These are phyloP conservation scores for sorghum (Sorghum bicolor) DNA, from an alignment of 176 grass and related monocot genomes.

Conservation along the genomic window DNA sequence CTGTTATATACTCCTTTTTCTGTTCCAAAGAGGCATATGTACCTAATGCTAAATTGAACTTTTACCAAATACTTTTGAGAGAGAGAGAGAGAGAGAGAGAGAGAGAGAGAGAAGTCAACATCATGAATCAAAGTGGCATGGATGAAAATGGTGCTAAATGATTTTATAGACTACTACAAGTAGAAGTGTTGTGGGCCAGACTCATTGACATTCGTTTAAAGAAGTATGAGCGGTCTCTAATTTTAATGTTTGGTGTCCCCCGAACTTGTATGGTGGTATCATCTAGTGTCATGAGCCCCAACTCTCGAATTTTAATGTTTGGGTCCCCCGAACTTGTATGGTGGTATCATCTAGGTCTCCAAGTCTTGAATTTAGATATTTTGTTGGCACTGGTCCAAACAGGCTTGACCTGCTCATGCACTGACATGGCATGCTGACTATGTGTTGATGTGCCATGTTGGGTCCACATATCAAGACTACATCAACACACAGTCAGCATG, in stretches of 20 bases:
- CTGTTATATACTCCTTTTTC: constrained; percentile 5
- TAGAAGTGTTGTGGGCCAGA: background rate
- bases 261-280: background rate
- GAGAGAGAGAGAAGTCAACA: background rate
- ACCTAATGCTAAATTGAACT: background rate
- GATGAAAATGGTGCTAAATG: background rate
- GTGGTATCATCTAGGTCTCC: background rate
- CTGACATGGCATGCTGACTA: background rate
- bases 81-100: too few relatives aligned
- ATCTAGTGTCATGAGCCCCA: background rate
- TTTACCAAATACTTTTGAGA: background rate
- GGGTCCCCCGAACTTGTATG: background rate
- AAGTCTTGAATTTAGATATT: background rate
- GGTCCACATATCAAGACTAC: background rate
- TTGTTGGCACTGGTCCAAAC: background rate
- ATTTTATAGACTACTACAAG: background rate
- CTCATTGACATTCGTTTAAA: background rate
- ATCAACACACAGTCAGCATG: background rate
- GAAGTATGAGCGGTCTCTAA: background rate
- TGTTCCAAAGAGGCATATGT: background rate
- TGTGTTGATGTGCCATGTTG: background rate
- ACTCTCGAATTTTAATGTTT: background rate
- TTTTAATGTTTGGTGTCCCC: background rate
- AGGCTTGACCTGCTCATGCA: background rate
- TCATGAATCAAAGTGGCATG: background rate